Evolutionary conservation across 2,329 filamentous ascomycete species (phyloP), one percentile per base, ranked within the genome.

Genomic region (Pseudocercospora fijiensis): DNA sequence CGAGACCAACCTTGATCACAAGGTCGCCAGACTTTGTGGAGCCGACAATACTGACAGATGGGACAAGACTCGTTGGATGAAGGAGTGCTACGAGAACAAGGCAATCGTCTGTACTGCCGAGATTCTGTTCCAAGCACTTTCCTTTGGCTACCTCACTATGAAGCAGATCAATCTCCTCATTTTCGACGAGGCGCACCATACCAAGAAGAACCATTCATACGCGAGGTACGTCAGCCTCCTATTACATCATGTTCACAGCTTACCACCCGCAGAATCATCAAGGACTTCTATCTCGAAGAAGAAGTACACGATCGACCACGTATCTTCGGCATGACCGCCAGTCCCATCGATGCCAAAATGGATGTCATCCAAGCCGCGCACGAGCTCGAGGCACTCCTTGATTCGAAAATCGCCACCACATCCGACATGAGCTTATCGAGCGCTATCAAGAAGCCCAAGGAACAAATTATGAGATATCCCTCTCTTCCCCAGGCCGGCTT

Each of bases 271-370:
- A 84, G 83, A 27, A 95, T 99, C 63, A 91, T 99, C 78, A 92
- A 90, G 71, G 90, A 96, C 63, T 92, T 91, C 70, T 98, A 97
- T 72, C 67, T 86, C 1, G 77, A 82, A 2, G 79, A 82, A 28
- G 78, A 81, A 0, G 67, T 75, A 0, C 70, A 73, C 0, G 79
- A 78, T 55, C 83, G 87, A 4, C 95, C 95, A 3, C 89, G 88
- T 41, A 88, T 99, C 20, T 90, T 99, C 69, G 94, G 94, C 26
- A 97, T 98, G 94, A 99, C 95, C 1, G 95, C 95, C 7, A 98
- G 95, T 0, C 95, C 95, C 0, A 89, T 97, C 2, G 93, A 98
- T 78, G 87, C 91, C 0, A 90, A 91, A 72, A 84, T 85, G 0
- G 88, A 96, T 68, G 84, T 96, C 27, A 81, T 82, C 16, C 81